phyloP scores from a whole-genome alignment of 805 yeast species.

The Clavispora vitiphila region DNA sequence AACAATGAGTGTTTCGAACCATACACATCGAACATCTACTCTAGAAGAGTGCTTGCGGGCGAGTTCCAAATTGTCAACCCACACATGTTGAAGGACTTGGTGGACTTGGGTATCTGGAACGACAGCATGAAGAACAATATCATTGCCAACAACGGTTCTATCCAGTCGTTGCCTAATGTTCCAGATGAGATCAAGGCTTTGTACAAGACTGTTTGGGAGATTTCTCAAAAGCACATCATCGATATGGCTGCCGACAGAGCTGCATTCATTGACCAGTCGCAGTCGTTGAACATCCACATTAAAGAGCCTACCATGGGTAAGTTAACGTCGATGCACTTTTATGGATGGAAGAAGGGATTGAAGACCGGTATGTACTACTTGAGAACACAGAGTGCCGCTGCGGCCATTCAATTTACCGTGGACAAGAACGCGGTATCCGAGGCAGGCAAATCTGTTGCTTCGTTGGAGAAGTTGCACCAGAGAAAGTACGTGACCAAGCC shows the following conservation, averaged over 20 bases:
- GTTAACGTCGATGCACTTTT: slow-evolving; percentile 95
- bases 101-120: slow-evolving; percentile 55
- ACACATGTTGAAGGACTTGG: slow-evolving; percentile 52
- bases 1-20: slow-evolving; percentile 62
- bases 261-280: slow-evolving; percentile 86
- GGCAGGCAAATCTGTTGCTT: slow-evolving; percentile 37
- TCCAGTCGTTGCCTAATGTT: slow-evolving; percentile 49
- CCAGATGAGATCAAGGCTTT: slow-evolving; percentile 51
- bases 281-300: slow-evolving; percentile 84
- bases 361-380: slow-evolving; percentile 98
- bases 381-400: slow-evolving; percentile 95
- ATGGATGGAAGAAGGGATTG: slow-evolving; percentile 97
- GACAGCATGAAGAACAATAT: slow-evolving; percentile 54
- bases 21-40: slow-evolving; percentile 56
- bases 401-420: slow-evolving; percentile 83
- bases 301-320: slow-evolving; percentile 93
- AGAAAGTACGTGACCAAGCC: slow-evolving; percentile 30
- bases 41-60: slow-evolving; percentile 60
- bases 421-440: slow-evolving; percentile 38
- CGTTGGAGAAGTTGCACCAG: slow-evolving; percentile 34
- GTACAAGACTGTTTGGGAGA: slow-evolving; percentile 61
- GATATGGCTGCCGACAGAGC: slow-evolving; percentile 69
- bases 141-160: slow-evolving; percentile 53
- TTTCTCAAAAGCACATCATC: slow-evolving; percentile 52
- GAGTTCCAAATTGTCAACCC: slow-evolving; percentile 63